Conservation (phyloP, 108 stramenopile genomes). For the Cylindrotheca closterium region DNA sequence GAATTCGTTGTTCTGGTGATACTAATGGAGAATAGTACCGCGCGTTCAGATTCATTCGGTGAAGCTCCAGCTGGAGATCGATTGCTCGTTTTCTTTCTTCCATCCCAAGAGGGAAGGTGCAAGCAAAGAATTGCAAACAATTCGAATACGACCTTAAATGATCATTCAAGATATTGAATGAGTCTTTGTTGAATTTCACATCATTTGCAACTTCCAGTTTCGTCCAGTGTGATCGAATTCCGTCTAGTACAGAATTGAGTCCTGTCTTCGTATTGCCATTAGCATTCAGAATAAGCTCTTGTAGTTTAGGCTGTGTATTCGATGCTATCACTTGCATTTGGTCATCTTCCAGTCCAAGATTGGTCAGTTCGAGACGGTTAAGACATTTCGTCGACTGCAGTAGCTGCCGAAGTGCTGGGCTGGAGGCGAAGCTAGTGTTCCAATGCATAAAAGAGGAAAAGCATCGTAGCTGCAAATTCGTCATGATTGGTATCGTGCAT, state of each 20-base stretch:
- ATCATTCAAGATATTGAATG: not conserved
- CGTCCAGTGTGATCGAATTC: not conserved
- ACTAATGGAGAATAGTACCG: not conserved
- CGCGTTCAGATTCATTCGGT: not conserved
- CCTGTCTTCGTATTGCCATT: not conserved
- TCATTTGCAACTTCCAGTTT: not conserved
- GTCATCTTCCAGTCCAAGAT: not conserved
- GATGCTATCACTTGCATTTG: not conserved
- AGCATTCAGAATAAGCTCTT: not conserved
- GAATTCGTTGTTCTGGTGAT: not conserved
- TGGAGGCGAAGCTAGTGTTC: not conserved
- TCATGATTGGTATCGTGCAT: not conserved
- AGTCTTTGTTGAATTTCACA: not conserved
- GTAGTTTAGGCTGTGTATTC: not conserved
- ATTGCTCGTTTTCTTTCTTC: not conserved
- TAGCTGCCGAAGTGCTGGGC: not conserved
- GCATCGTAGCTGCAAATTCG: not conserved
- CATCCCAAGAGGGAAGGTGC: not conserved
- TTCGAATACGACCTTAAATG: not conserved
- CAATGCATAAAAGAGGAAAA: not conserved
- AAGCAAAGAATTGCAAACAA: not conserved
- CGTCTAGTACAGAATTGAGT: not conserved
- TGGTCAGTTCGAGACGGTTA: not conserved
- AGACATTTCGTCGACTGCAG: not conserved
- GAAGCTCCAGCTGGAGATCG: not conserved